Evolutionary conservation across 768 basidiomycete species (phyloP), one percentile per base, ranked within the genome.

Genomic region (Guyanaporus albipodus): DNA sequence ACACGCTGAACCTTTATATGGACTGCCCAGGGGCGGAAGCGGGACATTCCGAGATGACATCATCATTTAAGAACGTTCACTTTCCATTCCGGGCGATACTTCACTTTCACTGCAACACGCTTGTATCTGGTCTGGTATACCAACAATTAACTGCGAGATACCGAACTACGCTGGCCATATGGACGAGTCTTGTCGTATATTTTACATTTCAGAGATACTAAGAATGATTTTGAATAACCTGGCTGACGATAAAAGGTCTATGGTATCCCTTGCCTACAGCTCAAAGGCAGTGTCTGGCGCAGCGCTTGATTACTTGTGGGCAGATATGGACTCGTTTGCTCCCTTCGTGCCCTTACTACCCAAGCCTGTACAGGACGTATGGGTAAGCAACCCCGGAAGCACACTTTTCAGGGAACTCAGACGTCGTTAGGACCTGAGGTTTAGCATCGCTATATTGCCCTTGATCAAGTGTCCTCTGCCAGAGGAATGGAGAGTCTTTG

Each of bases 221-320:
- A 28, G 41, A 21, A 38, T 44, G 28, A 47, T 59, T 15, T 26
- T 58, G 11, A 45, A 42, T 6, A 21, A 58, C 9, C 27, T 57
- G 15, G 27, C 36, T 32, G 35, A 58, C 18, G 44, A 58, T 41
- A 46, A 44, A 41, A 44, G 38, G 24, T 41, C 21, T 26, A 39
- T 38, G 15, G 41, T 38, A 27, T 33, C 28, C 37, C 43, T 57
- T 14, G 56, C 42, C 22, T 49, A 21, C 35, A 55, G 38, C 11
- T 55, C 52, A 8, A 50, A 50, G 26, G 47, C 36, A 11, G 23
- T 59, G 17, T 54, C 40, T 24, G 34, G 14, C 8, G 37, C 39
- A 28, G 41, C 56, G 5, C 49, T 57, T 17, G 57, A 59, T 35
- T 50, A 45, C 11, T 36, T 57, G 21, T 57, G 53, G 57, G 57